Conservation (phyloP, 305 asterid genomes). For the Fraxinus angustifolia region DNA sequence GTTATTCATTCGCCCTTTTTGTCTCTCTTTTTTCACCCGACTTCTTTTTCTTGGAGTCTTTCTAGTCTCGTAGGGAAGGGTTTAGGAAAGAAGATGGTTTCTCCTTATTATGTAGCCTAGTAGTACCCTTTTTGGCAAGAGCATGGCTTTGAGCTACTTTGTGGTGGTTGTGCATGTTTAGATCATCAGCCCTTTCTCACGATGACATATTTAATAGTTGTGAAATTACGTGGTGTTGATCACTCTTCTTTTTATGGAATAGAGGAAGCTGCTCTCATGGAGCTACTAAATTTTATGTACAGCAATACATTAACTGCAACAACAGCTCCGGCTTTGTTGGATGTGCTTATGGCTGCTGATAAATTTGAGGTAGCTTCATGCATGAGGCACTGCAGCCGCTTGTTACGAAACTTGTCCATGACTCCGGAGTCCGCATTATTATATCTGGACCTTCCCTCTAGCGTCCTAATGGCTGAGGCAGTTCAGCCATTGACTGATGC, state of each 20-base stretch:
- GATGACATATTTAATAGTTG: background rate
- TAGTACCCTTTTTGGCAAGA: background rate
- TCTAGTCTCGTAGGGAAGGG: background rate
- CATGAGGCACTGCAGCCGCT: constrained; percentile 81
- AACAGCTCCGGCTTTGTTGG: constrained; percentile 30
- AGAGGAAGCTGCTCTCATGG: constrained; percentile 45
- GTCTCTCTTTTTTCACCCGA: background rate
- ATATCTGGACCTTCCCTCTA: constrained; percentile 85
- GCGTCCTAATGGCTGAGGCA: constrained; percentile 53
- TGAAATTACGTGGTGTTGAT: background rate
- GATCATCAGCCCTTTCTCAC: background rate
- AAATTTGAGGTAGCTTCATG: constrained; percentile 69
- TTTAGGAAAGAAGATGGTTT: background rate
- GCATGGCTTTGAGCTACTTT: background rate
- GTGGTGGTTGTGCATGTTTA: background rate
- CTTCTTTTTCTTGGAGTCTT: background rate
- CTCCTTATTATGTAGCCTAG: background rate
- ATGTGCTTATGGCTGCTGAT: constrained; percentile 40
- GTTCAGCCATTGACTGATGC: constrained; percentile 34
- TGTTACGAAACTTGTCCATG: constrained; percentile 73
- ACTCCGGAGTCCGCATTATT: constrained; percentile 80
- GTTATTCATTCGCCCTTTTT: background rate
- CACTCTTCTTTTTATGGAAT: constrained; percentile 22
- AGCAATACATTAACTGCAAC: constrained; percentile 29
- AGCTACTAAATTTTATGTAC: constrained; percentile 38